phyloP scores from a whole-genome alignment of 1,139 yeast species.

The Kodamaea sp. region DNA sequence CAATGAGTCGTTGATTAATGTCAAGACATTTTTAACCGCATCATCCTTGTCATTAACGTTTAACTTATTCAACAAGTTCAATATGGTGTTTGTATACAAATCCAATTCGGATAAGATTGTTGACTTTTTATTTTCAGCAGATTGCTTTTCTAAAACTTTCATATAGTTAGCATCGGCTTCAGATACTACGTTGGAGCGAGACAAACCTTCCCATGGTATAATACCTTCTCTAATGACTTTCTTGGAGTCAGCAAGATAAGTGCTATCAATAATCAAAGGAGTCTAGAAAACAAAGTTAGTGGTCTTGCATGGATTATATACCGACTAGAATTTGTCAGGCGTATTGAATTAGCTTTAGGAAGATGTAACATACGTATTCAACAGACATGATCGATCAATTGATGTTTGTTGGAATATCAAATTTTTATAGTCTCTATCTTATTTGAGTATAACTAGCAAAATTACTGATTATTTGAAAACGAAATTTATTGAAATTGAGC shows the following conservation, averaged over 20 bases:
- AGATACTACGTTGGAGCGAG: constrained; percentile 67
- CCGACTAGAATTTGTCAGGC: neutral
- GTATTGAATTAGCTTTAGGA: neutral
- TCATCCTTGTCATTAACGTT: constrained; percentile 54
- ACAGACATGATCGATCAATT: constrained; percentile 14
- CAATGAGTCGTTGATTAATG: constrained; percentile 61
- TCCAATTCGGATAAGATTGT: constrained; percentile 45
- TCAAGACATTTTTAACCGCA: constrained; percentile 68
- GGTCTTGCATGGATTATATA: constrained; percentile 1
- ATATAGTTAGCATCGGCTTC: constrained; percentile 64
- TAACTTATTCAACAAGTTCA: constrained; percentile 52
- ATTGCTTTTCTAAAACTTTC: constrained; percentile 60
- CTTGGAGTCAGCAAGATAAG: constrained; percentile 69
- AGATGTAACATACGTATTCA: constrained; percentile 16
- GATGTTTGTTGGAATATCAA: neutral
- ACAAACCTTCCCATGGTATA: constrained; percentile 90
- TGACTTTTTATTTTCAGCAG: constrained; percentile 34
- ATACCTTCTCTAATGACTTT: constrained; percentile 75
- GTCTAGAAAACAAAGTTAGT: constrained; percentile 14
- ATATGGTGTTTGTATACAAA: constrained; percentile 54
- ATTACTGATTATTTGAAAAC: too few species aligned
- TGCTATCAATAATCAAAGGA: constrained; percentile 51
- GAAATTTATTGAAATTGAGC: too few species aligned
- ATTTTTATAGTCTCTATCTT: too few species aligned
- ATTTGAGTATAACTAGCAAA: too few species aligned